phyloP scores from a whole-genome alignment of 2,329 filamentous ascomycete genomes.

The Pseudogymnoascus sp. region DNA sequence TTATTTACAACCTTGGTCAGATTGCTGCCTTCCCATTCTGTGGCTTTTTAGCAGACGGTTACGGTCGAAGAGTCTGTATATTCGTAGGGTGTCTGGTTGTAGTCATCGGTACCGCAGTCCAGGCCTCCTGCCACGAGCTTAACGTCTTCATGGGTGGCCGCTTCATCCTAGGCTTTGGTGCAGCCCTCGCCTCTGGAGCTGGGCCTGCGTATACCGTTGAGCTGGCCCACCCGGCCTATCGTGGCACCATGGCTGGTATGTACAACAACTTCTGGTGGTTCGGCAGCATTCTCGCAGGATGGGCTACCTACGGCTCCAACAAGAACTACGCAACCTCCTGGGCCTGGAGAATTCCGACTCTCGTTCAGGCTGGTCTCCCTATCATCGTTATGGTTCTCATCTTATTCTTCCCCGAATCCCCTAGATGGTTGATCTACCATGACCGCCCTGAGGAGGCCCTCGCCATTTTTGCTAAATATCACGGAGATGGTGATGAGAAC shows the following conservation, averaged over 20 bases:
- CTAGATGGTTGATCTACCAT: conserved; percentile 50
- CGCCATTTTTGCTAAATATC: conserved; percentile 50
- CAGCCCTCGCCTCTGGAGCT: conserved; percentile 51
- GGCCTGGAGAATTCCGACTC: conserved; percentile 54
- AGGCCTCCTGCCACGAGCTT: conserved; percentile 40
- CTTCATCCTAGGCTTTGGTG: conserved; percentile 51
- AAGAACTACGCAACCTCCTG: conserved; percentile 37
- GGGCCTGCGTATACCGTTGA: conserved; percentile 60
- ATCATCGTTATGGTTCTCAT: conserved; percentile 41
- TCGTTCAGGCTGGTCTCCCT: conserved; percentile 43
- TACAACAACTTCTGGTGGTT: conserved; percentile 40
- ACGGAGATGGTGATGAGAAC: conserved; percentile 46
- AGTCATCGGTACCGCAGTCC: conserved; percentile 44
- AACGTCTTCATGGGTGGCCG: conserved; percentile 50
- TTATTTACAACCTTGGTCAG: conserved; percentile 45
- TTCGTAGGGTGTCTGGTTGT: conserved; percentile 49
- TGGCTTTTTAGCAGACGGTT: conserved; percentile 44
- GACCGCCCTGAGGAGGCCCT: conserved; percentile 50
- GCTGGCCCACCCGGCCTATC: conserved; percentile 55
- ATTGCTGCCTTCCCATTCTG: conserved; percentile 47
- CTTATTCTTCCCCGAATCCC: conserved; percentile 48
- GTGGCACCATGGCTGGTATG: conserved; percentile 55
- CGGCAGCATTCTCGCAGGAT: conserved; percentile 49
- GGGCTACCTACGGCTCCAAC: conserved; percentile 40
- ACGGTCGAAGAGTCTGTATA: conserved; percentile 49